Evolutionary conservation across 306 rosid species (phyloP).

Genomic region (Castanospermum australe): DNA sequence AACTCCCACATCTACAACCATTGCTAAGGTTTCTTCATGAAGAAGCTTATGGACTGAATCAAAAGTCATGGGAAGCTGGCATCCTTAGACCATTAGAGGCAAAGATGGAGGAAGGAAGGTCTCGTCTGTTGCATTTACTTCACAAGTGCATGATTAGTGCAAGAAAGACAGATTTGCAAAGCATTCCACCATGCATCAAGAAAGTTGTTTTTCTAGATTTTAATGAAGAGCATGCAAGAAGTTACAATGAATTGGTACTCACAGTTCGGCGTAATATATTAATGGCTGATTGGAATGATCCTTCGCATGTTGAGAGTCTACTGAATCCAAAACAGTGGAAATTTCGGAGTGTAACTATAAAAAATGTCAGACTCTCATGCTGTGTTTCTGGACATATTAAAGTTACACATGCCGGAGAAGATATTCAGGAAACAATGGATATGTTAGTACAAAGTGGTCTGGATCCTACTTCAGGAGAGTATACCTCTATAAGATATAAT

Average conservation of each 20-base stretch:
- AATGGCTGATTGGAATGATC: conserved; percentile 99
- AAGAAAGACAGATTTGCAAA: conserved; percentile 74
- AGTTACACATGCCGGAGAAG: conserved; percentile 93
- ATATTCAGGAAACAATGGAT: conserved; percentile 99
- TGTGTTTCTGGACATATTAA: conserved; percentile 98
- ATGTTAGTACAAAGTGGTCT: conserved; percentile 68
- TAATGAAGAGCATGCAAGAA: conserved; percentile 83
- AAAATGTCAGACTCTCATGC: conserved; percentile 89
- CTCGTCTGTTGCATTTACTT: conserved; percentile 76
- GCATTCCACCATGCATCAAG: conserved; percentile 91
- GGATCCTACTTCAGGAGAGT: conserved; percentile 72
- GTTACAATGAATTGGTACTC: conserved; percentile 87
- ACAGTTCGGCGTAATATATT: conserved; percentile 91
- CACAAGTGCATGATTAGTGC: conserved; percentile 89
- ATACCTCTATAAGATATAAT: conserved; percentile 60
- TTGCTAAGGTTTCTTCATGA: conserved; percentile 94
- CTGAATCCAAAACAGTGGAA: conserved; percentile 94
- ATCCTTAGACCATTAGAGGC: conserved; percentile 96
- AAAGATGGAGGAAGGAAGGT: conserved; percentile 94
- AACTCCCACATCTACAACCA: conserved; percentile 88
- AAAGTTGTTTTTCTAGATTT: conserved; percentile 65
- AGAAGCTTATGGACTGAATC: conserved; percentile 86
- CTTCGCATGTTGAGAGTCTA: conserved; percentile 94
- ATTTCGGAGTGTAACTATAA: conserved; percentile 67
- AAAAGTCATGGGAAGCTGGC: conserved; percentile 94